Evolutionary conservation across 441 rosid genomes (phyloP).

Genomic region (Breynia disticha): DNA sequence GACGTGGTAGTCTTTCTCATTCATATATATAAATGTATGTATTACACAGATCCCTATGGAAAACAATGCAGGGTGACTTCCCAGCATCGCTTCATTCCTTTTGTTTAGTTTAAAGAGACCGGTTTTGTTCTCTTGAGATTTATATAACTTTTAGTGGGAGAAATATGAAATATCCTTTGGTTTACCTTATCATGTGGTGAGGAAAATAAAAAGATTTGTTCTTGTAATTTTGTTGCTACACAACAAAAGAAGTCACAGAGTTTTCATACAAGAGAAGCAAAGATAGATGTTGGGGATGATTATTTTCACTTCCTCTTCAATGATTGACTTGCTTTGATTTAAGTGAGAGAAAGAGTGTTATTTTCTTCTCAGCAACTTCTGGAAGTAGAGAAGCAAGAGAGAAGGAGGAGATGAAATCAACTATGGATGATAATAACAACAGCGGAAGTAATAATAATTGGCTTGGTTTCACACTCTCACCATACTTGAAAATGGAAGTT

Average conservation of each 20-base stretch:
- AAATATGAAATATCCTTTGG: no score
- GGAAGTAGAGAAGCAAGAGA: conserved; percentile 5
- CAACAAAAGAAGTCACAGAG: conserved; percentile 20
- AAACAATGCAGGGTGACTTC: conserved; percentile 33
- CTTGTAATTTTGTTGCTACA: conserved; percentile 19
- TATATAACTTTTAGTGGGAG: no score
- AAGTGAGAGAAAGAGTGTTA: neutral
- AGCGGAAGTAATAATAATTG: conserved; percentile 34
- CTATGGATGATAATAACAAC: conserved; percentile 30
- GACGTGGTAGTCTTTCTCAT: conserved; percentile 32
- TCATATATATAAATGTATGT: conserved; percentile 11
- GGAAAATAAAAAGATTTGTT: conserved; percentile 7
- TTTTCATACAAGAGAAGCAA: conserved; percentile 18
- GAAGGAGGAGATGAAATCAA: conserved; percentile 34
- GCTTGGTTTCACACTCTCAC: conserved; percentile 69
- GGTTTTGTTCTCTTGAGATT: neutral
- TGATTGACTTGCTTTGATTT: conserved; percentile 36
- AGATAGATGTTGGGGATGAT: conserved; percentile 27
- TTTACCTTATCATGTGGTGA: conserved; percentile 5
- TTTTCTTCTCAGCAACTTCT: conserved; percentile 8
- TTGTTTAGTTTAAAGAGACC: conserved; percentile 56
- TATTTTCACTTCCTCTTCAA: conserved; percentile 32
- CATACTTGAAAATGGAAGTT: conserved; percentile 61
- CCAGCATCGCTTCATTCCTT: conserved; percentile 57
- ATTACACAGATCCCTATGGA: conserved; percentile 65